Evolutionary conservation across 257 asterid genomes (phyloP).

Genomic region (Solanum paucissectum): DNA sequence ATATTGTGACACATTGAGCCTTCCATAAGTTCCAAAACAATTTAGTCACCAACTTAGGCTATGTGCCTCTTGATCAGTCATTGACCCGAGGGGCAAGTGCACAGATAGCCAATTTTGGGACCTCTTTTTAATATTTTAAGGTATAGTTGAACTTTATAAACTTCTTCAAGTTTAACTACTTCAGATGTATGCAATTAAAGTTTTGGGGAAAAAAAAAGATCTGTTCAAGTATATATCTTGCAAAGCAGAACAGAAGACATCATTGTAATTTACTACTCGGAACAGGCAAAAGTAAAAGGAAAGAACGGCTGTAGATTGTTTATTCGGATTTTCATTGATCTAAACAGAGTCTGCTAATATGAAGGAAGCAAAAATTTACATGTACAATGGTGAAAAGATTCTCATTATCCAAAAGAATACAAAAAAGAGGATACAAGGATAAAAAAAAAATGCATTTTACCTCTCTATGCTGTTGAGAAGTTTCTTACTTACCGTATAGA

Average conservation of each 20-base stretch:
- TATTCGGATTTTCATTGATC: neutral
- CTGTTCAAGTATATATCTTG: neutral
- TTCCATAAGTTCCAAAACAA: neutral
- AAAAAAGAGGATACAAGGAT: neutral
- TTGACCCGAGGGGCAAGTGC: neutral
- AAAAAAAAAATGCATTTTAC: neutral
- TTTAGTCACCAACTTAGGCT: neutral
- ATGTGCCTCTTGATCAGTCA: neutral
- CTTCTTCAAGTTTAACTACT: neutral
- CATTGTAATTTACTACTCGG: neutral
- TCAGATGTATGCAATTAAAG: neutral
- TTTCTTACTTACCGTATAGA: neutral
- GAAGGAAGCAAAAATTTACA: neutral
- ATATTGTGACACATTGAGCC: neutral
- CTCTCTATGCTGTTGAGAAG: neutral
- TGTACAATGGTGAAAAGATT: constrained; percentile 6
- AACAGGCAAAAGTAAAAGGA: neutral
- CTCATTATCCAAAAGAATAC: constrained; percentile 4
- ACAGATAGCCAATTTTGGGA: neutral
- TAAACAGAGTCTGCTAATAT: neutral
- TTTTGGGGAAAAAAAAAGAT: neutral
- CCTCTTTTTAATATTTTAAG: neutral
- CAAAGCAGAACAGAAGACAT: neutral
- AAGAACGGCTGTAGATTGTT: neutral
- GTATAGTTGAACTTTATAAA: neutral